phyloP scores from a whole-genome alignment of 345 rosid species.

The Brassica juncea region DNA sequence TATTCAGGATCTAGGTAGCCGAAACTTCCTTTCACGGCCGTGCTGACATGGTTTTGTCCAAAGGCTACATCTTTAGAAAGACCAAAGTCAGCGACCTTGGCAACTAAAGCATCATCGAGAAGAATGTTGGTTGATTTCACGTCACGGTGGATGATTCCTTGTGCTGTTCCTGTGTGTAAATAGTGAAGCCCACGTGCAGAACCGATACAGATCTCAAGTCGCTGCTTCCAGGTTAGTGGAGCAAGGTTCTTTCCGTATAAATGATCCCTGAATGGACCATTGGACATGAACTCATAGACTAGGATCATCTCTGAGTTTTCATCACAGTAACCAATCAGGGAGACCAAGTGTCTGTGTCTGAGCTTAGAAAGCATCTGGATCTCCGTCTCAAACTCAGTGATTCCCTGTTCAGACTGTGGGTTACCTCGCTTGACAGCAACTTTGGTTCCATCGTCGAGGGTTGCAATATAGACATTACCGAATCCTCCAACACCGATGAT shows the following conservation, averaged over 20 bases:
- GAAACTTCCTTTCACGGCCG: constrained; percentile 2
- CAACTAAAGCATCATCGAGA: background rate
- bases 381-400: background rate
- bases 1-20: background rate
- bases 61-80: background rate
- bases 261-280: background rate
- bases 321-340: background rate
- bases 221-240: background rate
- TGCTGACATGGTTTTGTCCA: background rate
- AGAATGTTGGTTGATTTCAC: background rate
- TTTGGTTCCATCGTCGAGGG: background rate
- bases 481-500: background rate
- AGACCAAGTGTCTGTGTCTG: background rate
- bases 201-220: background rate
- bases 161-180: background rate
- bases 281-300: background rate
- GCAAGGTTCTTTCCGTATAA: background rate
- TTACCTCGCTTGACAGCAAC: background rate
- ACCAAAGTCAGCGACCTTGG: constrained; percentile 1
- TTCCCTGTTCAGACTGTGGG: background rate
- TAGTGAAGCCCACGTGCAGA: background rate
- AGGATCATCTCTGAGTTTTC: background rate
- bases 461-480: background rate
- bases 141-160: background rate
- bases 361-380: background rate